These are phyloP conservation scores for Penicillium steckii DNA, from an alignment of 495 filamentous ascomycete genomes.

Conservation along the genomic window DNA sequence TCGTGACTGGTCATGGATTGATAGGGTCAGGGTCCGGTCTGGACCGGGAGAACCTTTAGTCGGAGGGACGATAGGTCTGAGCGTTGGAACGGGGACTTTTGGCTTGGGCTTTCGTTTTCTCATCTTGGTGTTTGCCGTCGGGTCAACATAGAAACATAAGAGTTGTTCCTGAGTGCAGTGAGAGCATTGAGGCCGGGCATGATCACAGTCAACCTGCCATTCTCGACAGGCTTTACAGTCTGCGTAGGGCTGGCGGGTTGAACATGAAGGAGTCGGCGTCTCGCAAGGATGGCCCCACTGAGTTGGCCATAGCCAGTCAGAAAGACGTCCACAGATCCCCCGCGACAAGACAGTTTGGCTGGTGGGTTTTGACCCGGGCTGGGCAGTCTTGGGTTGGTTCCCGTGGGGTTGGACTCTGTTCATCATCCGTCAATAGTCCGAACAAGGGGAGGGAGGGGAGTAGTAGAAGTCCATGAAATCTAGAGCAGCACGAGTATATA, in stretches of 20 bases:
- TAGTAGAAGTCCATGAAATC: background rate
- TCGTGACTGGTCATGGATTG: background rate
- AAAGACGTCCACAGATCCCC: slow-evolving; percentile 15
- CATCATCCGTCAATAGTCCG: background rate
- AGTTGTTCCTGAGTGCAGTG: slow-evolving; percentile 40
- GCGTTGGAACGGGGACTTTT: background rate
- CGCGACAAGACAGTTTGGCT: slow-evolving; percentile 3
- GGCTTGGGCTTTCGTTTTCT: background rate
- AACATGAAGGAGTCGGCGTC: background rate
- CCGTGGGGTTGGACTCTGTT: background rate
- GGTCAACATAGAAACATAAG: slow-evolving; percentile 39
- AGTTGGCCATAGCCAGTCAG: slow-evolving; percentile 21
- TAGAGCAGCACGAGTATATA: background rate
- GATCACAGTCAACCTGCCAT: slow-evolving; percentile 33
- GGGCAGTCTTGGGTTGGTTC: background rate
- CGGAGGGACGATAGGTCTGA: background rate
- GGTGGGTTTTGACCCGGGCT: background rate
- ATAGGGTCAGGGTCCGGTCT: background rate
- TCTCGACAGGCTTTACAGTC: slow-evolving; percentile 36
- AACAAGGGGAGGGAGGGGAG: background rate
- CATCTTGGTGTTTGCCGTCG: background rate
- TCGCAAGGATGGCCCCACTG: slow-evolving; percentile 16
- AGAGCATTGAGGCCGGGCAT: slow-evolving; percentile 30
- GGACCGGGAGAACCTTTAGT: background rate
- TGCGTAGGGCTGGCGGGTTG: slow-evolving; percentile 1